These are phyloP conservation scores for Ganoderma sp. DNA, from an alignment of 1,284 basidiomycete genomes.

Conservation along the genomic window DNA sequence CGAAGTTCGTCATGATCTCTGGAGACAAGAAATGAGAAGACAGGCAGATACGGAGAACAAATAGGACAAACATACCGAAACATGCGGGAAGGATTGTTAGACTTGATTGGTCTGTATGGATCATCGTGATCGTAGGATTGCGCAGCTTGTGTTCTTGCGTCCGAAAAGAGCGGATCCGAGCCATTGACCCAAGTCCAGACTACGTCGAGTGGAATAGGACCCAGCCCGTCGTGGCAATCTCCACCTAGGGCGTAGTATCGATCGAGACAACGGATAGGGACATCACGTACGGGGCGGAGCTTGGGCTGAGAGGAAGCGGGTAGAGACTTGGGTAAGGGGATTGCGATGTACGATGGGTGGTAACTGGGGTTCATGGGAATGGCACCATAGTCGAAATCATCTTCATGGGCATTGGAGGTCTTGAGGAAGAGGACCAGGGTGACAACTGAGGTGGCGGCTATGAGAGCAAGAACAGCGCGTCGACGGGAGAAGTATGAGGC, in stretches of 20 bases:
- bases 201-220: slow-evolving; percentile 35
- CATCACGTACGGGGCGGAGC: slow-evolving; percentile 34
- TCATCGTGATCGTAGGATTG: slow-evolving; percentile 28
- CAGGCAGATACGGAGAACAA: neutral
- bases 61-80: slow-evolving; percentile 33
- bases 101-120: slow-evolving; percentile 34
- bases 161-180: slow-evolving; percentile 35
- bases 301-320: slow-evolving; percentile 22
- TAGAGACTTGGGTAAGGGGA: slow-evolving; percentile 29
- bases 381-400: slow-evolving; percentile 25
- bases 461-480: slow-evolving; percentile 32
- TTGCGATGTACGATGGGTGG: slow-evolving; percentile 35
- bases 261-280: slow-evolving; percentile 35
- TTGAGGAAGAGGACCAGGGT: slow-evolving; percentile 32
- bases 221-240: slow-evolving; percentile 31
- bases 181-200: slow-evolving; percentile 43
- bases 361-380: slow-evolving; percentile 16
- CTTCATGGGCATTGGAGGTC: slow-evolving; percentile 22
- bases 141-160: slow-evolving; percentile 29
- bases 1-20: slow-evolving; percentile 42
- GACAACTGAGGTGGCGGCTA: slow-evolving; percentile 31
- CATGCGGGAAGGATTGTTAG: slow-evolving; percentile 34
- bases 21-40: neutral
- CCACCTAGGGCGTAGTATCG: slow-evolving; percentile 33
- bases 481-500: slow-evolving; percentile 28